Percentiles rank a stretch among this genome's conserved stretches.
Conservation (phyloP, 768 basidiomycete genomes). For the Boletus rubescentipes region DNA sequence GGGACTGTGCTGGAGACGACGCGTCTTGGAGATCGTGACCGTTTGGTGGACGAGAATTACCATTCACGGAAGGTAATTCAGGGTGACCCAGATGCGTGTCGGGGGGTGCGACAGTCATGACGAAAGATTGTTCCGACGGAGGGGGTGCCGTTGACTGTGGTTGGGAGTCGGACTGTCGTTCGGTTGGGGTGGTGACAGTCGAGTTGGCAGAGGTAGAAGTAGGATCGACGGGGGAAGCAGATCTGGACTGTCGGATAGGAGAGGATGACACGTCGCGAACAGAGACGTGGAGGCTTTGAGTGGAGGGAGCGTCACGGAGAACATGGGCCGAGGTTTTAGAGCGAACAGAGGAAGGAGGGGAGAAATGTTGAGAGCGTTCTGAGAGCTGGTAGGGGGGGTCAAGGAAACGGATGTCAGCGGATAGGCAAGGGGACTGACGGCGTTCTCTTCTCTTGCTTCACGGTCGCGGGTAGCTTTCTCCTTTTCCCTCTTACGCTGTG, state of each 20-base stretch:
- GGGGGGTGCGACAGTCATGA: constrained; percentile 46
- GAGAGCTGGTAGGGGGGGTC: constrained; percentile 9
- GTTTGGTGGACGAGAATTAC: not conserved
- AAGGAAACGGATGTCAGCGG: not conserved
- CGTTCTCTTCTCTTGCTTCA: constrained; percentile 34
- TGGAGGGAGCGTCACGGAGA: constrained; percentile 29
- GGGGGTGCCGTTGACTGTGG: constrained; percentile 12
- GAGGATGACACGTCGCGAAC: constrained; percentile 5
- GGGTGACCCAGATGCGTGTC: constrained; percentile 11
- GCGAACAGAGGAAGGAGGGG: constrained; percentile 16
- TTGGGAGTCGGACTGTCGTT: constrained; percentile 10
- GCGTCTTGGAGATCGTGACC: not conserved
- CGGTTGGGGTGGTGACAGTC: constrained; percentile 20
- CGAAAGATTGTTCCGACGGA: constrained; percentile 34
- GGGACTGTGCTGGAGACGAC: constrained; percentile 7
- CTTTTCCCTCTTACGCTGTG: constrained; percentile 80
- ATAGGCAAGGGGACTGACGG: constrained; percentile 35
- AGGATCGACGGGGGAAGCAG: constrained; percentile 14
- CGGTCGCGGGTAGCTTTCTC: constrained; percentile 42
- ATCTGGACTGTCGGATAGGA: constrained; percentile 6
- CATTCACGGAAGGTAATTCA: constrained; percentile 8
- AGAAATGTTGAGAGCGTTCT: constrained; percentile 1
- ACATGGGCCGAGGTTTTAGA: constrained; percentile 21
- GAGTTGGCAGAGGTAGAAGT: not conserved
- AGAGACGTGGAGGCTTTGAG: constrained; percentile 18